A percentile compares a stretch with the other conserved stretches of the same genome.
Conservation (phyloP, 495 filamentous ascomycete species). For the Xylaria longipes region DNA sequence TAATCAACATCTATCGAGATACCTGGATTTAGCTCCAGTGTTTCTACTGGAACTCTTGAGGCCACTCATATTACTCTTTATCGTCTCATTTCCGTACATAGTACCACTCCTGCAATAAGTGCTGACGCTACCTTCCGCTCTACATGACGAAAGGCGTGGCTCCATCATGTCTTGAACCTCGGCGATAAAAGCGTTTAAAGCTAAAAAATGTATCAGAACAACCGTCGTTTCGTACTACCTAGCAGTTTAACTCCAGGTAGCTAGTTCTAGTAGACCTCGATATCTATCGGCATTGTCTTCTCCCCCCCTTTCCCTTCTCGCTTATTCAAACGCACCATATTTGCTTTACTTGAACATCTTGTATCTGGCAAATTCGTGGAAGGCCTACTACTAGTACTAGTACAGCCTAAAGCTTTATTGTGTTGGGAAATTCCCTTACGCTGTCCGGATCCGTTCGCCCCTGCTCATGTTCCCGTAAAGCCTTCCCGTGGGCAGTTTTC, state of each 20-base stretch:
- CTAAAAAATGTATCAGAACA: background rate
- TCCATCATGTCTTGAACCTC: conserved; percentile 16
- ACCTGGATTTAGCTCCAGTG: background rate
- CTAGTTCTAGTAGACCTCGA: background rate
- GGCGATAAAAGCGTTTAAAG: background rate
- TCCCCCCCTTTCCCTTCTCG: background rate
- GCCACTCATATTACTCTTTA: background rate
- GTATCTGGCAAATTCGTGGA: background rate
- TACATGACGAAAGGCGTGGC: conserved; percentile 9
- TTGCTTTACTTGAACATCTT: background rate
- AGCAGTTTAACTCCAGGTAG: background rate
- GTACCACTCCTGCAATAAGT: background rate
- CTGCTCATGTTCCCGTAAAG: background rate
- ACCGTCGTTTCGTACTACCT: background rate
- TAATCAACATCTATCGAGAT: conserved; percentile 6
- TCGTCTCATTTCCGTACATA: background rate
- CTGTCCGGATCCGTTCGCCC: conserved; percentile 12
- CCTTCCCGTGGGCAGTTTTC: background rate
- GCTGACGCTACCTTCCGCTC: conserved; percentile 17
- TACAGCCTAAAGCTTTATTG: background rate
- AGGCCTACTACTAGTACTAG: conserved; percentile 3
- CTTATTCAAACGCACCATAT: background rate
- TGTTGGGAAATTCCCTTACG: background rate
- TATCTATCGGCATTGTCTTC: background rate
- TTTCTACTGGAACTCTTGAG: background rate